phyloP scores from a whole-genome alignment of 2,329 filamentous ascomycete genomes.

The Cladosporium sp. region DNA sequence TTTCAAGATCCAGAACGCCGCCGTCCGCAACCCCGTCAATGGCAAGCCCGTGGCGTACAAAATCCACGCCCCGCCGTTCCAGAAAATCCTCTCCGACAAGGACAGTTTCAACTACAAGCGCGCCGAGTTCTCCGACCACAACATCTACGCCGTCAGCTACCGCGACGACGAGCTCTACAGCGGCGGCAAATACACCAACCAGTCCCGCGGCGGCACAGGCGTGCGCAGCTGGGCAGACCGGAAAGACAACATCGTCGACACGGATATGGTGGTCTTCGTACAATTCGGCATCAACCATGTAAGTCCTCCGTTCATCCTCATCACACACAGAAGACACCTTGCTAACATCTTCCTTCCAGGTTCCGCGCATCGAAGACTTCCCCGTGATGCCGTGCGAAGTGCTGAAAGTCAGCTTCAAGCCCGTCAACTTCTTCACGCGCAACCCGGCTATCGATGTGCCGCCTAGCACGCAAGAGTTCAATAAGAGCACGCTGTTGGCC shows the following conservation, averaged over 20 bases:
- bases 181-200: conserved; percentile 58
- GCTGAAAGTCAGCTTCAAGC: conserved; percentile 54
- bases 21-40: conserved; percentile 44
- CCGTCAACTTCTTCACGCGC: conserved; percentile 56
- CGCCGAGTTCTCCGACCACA: conserved; percentile 56
- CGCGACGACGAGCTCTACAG: conserved; percentile 57
- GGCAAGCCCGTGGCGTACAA: conserved; percentile 48
- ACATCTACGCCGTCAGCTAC: conserved; percentile 56
- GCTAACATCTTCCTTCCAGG: conserved; percentile 19
- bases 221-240: conserved; percentile 48
- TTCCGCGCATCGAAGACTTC: conserved; percentile 54
- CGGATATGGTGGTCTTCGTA: conserved; percentile 54
- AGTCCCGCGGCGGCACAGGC: conserved; percentile 50
- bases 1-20: conserved; percentile 48
- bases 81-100: conserved; percentile 49
- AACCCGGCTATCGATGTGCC: conserved; percentile 59
- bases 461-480: conserved; percentile 44
- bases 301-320: conserved; percentile 11
- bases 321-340: background rate
- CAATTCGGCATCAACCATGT: conserved; percentile 56
- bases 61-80: conserved; percentile 46
- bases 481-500: conserved; percentile 35
- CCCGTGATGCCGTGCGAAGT: conserved; percentile 58
- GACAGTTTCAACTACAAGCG: conserved; percentile 55
- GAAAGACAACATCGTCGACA: conserved; percentile 52